These are phyloP conservation scores for Hygrophila difformis DNA, from an alignment of 257 asterid species.

Conservation along the genomic window DNA sequence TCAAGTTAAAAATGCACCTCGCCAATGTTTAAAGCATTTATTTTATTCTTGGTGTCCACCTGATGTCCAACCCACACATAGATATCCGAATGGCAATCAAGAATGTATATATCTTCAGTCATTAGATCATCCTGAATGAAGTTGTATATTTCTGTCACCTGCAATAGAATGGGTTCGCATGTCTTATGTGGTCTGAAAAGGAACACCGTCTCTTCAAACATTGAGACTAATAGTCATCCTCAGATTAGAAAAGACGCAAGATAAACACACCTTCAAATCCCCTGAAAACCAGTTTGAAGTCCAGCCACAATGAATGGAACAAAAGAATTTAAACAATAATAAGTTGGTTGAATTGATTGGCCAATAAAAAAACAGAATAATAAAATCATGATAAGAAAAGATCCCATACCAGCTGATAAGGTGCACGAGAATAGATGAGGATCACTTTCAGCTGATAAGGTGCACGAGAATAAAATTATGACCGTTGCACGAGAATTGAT, in stretches of 20 bases:
- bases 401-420: constrained; percentile 51
- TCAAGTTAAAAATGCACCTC: constrained; percentile 44
- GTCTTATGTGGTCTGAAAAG: too few relatives aligned
- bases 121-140: constrained; percentile 90
- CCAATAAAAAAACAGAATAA: too few relatives aligned
- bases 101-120: constrained; percentile 91
- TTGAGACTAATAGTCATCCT: background rate
- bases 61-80: constrained; percentile 91
- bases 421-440: constrained; percentile 90
- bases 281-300: constrained; percentile 52
- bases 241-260: constrained; percentile 7
- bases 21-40: constrained; percentile 64
- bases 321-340: constrained; percentile 19
- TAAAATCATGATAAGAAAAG: constrained; percentile 4
- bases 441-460: constrained; percentile 79
- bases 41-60: constrained; percentile 62
- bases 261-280: constrained; percentile 65
- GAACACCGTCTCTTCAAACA: background rate
- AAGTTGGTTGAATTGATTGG: constrained; percentile 26
- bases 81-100: constrained; percentile 81
- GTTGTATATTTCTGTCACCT: constrained; percentile 88
- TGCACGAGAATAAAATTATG: too few relatives aligned
- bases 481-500: constrained; percentile 82
- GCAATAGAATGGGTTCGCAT: constrained; percentile 21
- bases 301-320: constrained; percentile 23